These are phyloP conservation scores for Amanita rubescens DNA, from an alignment of 768 basidiomycete genomes.

Conservation along the genomic window DNA sequence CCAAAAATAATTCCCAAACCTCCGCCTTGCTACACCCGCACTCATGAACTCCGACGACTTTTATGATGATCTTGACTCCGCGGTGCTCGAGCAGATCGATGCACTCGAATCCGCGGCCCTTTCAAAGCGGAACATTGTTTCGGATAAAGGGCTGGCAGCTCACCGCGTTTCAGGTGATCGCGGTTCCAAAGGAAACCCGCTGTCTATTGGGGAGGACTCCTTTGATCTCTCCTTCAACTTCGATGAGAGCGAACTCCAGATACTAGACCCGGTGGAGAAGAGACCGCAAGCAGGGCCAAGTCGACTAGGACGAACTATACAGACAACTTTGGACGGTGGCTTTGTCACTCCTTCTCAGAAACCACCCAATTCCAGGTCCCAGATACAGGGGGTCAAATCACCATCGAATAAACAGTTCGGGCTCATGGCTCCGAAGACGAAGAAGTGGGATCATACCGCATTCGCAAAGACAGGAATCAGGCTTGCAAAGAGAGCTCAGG, in stretches of 20 bases:
- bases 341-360: conserved; percentile 34
- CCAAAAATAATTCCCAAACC: neutral
- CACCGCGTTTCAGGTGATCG: neutral
- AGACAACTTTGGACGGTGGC: conserved; percentile 59
- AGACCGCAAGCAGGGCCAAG: conserved; percentile 33
- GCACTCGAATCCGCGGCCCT: conserved; percentile 56
- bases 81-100: conserved; percentile 54
- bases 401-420: conserved; percentile 38
- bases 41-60: conserved; percentile 74
- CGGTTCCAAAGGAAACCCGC: neutral
- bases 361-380: conserved; percentile 27
- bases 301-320: conserved; percentile 30
- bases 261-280: conserved; percentile 46
- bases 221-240: conserved; percentile 52
- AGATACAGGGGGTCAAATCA: conserved; percentile 37
- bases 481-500: conserved; percentile 39
- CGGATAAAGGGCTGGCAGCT: conserved; percentile 6
- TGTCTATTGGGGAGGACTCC: conserved; percentile 38
- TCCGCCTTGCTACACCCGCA: neutral
- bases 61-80: conserved; percentile 57
- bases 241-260: conserved; percentile 45
- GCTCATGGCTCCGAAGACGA: conserved; percentile 56
- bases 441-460: conserved; percentile 87
- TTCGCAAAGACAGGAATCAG: conserved; percentile 78
- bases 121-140: conserved; percentile 7